phyloP scores from a whole-genome alignment of 108 stramenopile species.

The Pseudonitzschia delicatissima region DNA sequence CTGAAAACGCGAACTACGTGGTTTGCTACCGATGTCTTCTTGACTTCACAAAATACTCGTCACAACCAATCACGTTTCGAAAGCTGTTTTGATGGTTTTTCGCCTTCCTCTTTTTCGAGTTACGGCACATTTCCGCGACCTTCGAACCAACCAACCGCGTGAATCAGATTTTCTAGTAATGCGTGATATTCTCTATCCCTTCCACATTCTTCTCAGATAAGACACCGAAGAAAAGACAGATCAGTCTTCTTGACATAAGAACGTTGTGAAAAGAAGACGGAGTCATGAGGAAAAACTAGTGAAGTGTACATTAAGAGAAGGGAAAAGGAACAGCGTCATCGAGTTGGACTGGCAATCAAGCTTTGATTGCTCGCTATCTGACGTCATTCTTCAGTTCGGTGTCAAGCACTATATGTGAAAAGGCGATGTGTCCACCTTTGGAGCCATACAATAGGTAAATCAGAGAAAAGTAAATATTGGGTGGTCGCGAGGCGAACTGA shows the following conservation, averaged over 20 bases:
- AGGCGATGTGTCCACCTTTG: slow-evolving; percentile 1
- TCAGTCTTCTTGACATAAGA: too few species aligned
- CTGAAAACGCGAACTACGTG: slow-evolving; percentile 4
- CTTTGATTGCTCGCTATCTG: too few species aligned
- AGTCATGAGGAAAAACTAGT: neutral
- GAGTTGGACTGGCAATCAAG: neutral
- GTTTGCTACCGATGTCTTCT: neutral
- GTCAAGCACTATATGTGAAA: neutral
- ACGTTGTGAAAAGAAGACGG: too few species aligned
- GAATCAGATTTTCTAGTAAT: too few species aligned
- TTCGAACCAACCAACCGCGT: too few species aligned
- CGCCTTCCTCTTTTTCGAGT: too few species aligned
- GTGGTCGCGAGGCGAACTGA: slow-evolving; percentile 2
- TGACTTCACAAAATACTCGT: slow-evolving; percentile 2
- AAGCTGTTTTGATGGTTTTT: neutral
- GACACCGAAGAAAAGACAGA: neutral
- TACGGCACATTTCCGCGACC: too few species aligned
- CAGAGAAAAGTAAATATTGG: neutral
- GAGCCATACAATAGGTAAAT: neutral
- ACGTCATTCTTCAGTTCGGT: slow-evolving; percentile 5
- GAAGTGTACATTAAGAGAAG: neutral
- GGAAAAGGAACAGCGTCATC: slow-evolving; percentile 10
- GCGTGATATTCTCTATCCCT: neutral
- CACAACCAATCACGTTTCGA: slow-evolving; percentile 1
- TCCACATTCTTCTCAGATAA: neutral